Conservation (phyloP, 371 early-diverging fungal species). For the Haplosporangium sp. region DNA sequence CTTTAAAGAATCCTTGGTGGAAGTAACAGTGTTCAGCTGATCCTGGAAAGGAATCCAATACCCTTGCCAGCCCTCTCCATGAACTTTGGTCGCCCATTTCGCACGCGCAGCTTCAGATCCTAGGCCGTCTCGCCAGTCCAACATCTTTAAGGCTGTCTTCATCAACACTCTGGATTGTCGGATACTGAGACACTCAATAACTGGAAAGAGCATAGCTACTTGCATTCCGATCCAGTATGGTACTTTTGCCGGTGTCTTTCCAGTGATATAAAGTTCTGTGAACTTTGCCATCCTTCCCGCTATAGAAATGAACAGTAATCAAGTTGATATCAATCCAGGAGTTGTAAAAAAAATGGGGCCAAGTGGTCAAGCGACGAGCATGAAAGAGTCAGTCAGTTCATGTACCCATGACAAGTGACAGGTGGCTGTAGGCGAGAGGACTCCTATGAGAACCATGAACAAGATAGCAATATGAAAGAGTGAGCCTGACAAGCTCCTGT, state of each 20-base stretch:
- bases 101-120: conserved; percentile 16
- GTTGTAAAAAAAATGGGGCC: too few relatives aligned
- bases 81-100: conserved; percentile 20
- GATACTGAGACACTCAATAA: conserved; percentile 27
- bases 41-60: conserved; percentile 49
- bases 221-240: conserved; percentile 21
- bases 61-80: conserved; percentile 32
- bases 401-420: conserved; percentile 16
- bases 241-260: conserved; percentile 23
- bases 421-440: conserved; percentile 14
- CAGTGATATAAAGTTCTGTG: conserved; percentile 21
- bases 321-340: not conserved
- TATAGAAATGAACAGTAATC: not conserved
- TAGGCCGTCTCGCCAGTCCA: conserved; percentile 14
- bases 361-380: not conserved
- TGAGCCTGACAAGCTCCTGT: not conserved
- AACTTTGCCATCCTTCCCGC: conserved; percentile 27
- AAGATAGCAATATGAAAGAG: not conserved
- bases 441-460: not conserved
- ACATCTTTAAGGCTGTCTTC: conserved; percentile 8
- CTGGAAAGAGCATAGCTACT: conserved; percentile 23
- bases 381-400: not conserved
- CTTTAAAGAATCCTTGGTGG: not conserved
- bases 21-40: conserved; percentile 6
- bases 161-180: conserved; percentile 29